phyloP scores from a whole-genome alignment of 2,329 filamentous ascomycete species.

The Pseudogymnoascus sp. region DNA sequence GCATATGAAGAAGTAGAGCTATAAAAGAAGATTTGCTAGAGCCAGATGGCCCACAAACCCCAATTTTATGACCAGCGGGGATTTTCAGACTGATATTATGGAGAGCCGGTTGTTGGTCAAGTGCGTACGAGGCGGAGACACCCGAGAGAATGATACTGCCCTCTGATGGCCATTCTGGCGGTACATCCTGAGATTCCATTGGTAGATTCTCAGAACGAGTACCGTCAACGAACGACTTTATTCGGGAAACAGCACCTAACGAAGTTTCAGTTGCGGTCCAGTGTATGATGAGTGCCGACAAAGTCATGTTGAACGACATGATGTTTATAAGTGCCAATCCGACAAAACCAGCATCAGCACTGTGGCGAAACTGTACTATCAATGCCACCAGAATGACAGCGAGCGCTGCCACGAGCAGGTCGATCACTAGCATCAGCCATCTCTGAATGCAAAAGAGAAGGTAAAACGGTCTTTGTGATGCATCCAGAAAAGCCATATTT shows the following conservation, averaged over 20 bases:
- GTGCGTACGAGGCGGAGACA: constrained; percentile 35
- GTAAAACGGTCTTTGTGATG: constrained; percentile 52
- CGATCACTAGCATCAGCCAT: constrained; percentile 45
- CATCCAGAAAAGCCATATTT: constrained; percentile 44
- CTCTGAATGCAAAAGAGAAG: constrained; percentile 51
- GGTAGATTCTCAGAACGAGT: constrained; percentile 26
- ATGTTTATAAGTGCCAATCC: constrained; percentile 30
- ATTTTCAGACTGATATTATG: constrained; percentile 62
- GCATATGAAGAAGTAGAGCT: constrained; percentile 41
- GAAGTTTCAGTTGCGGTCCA: constrained; percentile 28
- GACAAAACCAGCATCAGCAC: constrained; percentile 26
- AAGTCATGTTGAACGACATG: constrained; percentile 23
- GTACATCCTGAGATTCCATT: not conserved
- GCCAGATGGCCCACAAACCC: constrained; percentile 47
- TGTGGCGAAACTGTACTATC: constrained; percentile 28
- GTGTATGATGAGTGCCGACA: constrained; percentile 22
- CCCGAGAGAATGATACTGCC: constrained; percentile 28
- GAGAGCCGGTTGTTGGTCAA: constrained; percentile 65
- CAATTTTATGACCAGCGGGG: constrained; percentile 47
- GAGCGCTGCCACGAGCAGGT: constrained; percentile 20
- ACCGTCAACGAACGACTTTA: constrained; percentile 3
- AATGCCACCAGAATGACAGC: constrained; percentile 32
- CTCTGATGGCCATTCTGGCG: constrained; percentile 26
- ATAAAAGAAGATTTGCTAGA: constrained; percentile 48
- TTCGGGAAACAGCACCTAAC: constrained; percentile 21